These are phyloP conservation scores for Zoysia pacifica DNA, from an alignment of 176 grass and related monocot species.

Conservation along the genomic window DNA sequence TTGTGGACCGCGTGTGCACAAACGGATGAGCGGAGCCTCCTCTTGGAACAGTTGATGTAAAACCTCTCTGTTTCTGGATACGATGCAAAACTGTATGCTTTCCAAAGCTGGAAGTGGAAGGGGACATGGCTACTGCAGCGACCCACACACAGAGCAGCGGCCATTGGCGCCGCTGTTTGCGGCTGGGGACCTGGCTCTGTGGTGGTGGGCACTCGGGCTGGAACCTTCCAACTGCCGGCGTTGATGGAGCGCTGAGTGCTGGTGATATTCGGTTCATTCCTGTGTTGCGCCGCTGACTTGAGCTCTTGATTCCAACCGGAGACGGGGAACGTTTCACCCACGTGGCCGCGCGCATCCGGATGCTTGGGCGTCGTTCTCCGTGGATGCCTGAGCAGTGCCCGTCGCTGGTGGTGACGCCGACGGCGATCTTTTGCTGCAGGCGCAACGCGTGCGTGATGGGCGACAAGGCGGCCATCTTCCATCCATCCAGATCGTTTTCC, in stretches of 20 bases:
- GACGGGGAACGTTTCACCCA: constrained; percentile 22
- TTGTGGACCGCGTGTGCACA: background rate
- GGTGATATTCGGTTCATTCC: background rate
- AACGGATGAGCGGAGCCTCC: background rate
- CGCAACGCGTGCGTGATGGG: constrained; percentile 29
- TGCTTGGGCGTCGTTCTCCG: constrained; percentile 10
- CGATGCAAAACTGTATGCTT: background rate
- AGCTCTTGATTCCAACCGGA: constrained; percentile 24
- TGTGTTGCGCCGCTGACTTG: background rate
- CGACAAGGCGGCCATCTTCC: no score
- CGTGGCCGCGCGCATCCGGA: background rate
- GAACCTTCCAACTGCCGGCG: constrained; percentile 13
- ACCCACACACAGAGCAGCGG: background rate
- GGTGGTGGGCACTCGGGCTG: background rate
- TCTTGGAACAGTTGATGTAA: background rate
- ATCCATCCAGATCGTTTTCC: no score
- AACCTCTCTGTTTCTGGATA: background rate
- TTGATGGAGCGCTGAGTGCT: background rate
- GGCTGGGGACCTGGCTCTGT: background rate
- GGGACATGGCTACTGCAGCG: background rate
- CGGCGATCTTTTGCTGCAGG: constrained; percentile 33
- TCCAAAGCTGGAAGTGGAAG: constrained; percentile 15
- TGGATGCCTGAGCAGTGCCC: constrained; percentile 18
- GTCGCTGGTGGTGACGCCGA: background rate
- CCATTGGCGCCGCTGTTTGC: background rate